Evolutionary conservation across 257 asterid genomes (phyloP).

Genomic region (Verbena officinalis): DNA sequence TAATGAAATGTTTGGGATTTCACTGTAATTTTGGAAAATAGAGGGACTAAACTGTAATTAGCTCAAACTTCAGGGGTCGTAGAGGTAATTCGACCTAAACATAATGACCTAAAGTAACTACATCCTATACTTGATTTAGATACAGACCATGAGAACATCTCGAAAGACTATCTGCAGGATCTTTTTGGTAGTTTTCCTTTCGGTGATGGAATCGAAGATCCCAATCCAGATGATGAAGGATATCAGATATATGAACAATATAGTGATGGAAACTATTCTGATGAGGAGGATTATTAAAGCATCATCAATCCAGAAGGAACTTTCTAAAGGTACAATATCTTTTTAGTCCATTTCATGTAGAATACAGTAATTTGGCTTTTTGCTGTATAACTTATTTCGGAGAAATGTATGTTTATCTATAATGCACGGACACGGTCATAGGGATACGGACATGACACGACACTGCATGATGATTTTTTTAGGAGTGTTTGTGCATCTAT

Average conservation of each 20-base stretch:
- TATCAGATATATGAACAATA: slow-evolving; percentile 75
- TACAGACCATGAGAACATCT: slow-evolving; percentile 61
- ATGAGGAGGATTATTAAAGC: slow-evolving; percentile 56
- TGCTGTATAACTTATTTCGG: background rate
- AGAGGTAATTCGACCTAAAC: background rate
- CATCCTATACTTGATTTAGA: slow-evolving; percentile 56
- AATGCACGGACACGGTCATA: too few relatives aligned
- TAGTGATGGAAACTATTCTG: slow-evolving; percentile 57
- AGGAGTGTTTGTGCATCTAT: too few relatives aligned
- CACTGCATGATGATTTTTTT: too few relatives aligned
- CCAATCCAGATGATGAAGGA: slow-evolving; percentile 53
- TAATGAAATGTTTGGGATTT: too few relatives aligned
- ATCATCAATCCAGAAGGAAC: background rate
- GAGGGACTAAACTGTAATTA: too few relatives aligned
- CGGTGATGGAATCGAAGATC: slow-evolving; percentile 43
- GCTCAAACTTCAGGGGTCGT: too few relatives aligned
- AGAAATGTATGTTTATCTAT: too few relatives aligned
- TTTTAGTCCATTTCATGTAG: slow-evolving; percentile 5
- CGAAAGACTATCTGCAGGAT: slow-evolving; percentile 75
- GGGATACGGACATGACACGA: too few relatives aligned
- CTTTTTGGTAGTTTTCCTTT: slow-evolving; percentile 84
- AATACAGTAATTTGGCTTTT: background rate
- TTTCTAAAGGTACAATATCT: slow-evolving; percentile 18
- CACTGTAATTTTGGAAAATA: too few relatives aligned
- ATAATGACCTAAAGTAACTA: background rate